Conservation (phyloP, 2,329 filamentous ascomycete species). For the Raffaelea arxii region DNA sequence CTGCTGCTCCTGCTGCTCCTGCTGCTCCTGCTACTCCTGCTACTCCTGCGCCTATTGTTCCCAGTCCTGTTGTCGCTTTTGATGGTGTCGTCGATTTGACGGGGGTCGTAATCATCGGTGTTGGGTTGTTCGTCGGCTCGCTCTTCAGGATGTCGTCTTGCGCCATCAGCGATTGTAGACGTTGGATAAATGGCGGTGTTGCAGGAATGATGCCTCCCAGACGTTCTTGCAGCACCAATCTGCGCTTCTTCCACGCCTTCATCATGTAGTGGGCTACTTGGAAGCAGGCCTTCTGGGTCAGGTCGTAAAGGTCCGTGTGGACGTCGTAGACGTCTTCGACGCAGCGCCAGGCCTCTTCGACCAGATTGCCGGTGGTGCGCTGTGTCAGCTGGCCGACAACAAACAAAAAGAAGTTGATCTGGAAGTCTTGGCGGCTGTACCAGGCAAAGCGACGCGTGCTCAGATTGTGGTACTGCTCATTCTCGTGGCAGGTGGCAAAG, state of each 20-base stretch:
- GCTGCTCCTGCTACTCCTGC: too few relatives aligned
- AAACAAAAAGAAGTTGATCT: conserved; percentile 45
- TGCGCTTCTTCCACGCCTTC: conserved; percentile 43
- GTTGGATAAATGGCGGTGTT: conserved; percentile 35
- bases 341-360: conserved; percentile 43
- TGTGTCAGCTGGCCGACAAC: conserved; percentile 43
- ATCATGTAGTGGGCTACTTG: conserved; percentile 37
- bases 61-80: too few relatives aligned
- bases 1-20: too few relatives aligned
- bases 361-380: conserved; percentile 36
- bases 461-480: conserved; percentile 32
- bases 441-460: conserved; percentile 40
- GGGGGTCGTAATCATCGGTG: neutral
- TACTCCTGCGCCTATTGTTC: too few relatives aligned
- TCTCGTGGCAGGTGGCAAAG: conserved; percentile 36
- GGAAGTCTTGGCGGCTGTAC: conserved; percentile 45
- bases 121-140: conserved; percentile 15
- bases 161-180: conserved; percentile 29
- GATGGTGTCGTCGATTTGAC: neutral
- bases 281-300: conserved; percentile 32
- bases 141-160: conserved; percentile 25
- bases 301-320: conserved; percentile 41
- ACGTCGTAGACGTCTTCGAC: conserved; percentile 36
- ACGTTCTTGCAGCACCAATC: conserved; percentile 26
- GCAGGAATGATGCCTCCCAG: conserved; percentile 25